Evolutionary conservation across 2,329 filamentous ascomycete genomes (phyloP).

Genomic region (Aureobasidium sp.): DNA sequence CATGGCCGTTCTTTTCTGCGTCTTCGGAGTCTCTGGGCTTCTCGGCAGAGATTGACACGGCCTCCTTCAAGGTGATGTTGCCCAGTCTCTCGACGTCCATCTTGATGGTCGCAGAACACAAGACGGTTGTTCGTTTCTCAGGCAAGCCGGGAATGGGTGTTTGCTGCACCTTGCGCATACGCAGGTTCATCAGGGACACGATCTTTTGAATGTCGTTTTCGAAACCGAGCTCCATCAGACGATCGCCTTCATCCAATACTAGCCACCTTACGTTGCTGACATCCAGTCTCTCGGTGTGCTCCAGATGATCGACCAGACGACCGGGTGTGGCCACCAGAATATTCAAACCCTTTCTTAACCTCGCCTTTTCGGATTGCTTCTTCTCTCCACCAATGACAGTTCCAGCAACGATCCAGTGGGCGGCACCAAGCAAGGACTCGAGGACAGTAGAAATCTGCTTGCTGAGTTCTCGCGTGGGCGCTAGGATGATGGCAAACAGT

Average conservation of each 20-base stretch:
- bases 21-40: constrained; percentile 39
- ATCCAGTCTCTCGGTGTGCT: constrained; percentile 82
- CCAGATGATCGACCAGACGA: constrained; percentile 79
- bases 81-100: constrained; percentile 91
- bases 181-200: constrained; percentile 65
- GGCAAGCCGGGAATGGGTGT: constrained; percentile 57
- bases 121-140: constrained; percentile 68
- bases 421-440: constrained; percentile 75
- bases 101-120: constrained; percentile 97
- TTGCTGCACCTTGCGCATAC: constrained; percentile 53
- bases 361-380: constrained; percentile 80
- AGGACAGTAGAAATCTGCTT: constrained; percentile 87
- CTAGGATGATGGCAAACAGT: constrained; percentile 86
- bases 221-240: constrained; percentile 97
- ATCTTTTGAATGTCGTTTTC: constrained; percentile 88
- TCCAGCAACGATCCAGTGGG: constrained; percentile 88
- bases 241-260: constrained; percentile 89
- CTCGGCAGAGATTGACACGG: constrained; percentile 66
- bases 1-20: constrained; percentile 40
- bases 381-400: constrained; percentile 68
- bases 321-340: constrained; percentile 93
- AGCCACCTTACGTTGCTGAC: constrained; percentile 88
- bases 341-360: constrained; percentile 86
- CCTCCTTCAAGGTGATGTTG: constrained; percentile 90
- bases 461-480: constrained; percentile 86